Conservation (phyloP, 2,329 filamentous ascomycete genomes). For the Coniochaeta sp. region DNA sequence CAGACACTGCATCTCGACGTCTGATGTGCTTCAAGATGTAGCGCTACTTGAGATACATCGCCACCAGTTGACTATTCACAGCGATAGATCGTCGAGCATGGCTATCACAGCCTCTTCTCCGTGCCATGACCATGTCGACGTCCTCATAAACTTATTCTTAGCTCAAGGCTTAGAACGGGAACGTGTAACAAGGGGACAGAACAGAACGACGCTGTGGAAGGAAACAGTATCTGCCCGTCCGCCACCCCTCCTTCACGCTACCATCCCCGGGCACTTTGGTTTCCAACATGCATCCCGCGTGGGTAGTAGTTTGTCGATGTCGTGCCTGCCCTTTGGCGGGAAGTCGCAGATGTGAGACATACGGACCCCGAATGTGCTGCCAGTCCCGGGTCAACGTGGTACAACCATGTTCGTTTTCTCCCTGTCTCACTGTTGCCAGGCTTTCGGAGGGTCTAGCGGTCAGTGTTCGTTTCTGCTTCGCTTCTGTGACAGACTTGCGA, state of each 20-base stretch:
- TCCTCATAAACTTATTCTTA: not conserved
- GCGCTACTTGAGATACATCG: not conserved
- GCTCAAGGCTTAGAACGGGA: not conserved
- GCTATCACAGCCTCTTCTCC: not conserved
- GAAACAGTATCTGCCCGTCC: not conserved
- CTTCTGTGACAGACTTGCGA: not conserved
- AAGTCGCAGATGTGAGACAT: constrained; percentile 2
- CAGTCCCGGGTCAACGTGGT: not conserved
- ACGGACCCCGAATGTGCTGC: not conserved
- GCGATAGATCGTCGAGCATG: not conserved
- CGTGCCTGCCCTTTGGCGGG: not conserved
- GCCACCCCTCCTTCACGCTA: not conserved
- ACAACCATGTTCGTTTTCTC: not conserved
- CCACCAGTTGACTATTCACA: not conserved
- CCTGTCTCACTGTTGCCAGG: not conserved
- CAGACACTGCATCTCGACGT: not conserved
- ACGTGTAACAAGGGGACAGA: not conserved
- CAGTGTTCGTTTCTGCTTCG: not conserved
- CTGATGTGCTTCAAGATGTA: not conserved
- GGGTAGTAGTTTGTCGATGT: not conserved
- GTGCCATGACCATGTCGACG: not conserved
- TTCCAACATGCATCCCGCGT: not conserved
- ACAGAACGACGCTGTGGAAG: not conserved
- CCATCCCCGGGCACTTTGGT: not conserved
- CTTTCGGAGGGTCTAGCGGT: not conserved